Base-by-base conservation (phyloP, 495 filamentous ascomycete species). In the Podospora didyma region DNA sequence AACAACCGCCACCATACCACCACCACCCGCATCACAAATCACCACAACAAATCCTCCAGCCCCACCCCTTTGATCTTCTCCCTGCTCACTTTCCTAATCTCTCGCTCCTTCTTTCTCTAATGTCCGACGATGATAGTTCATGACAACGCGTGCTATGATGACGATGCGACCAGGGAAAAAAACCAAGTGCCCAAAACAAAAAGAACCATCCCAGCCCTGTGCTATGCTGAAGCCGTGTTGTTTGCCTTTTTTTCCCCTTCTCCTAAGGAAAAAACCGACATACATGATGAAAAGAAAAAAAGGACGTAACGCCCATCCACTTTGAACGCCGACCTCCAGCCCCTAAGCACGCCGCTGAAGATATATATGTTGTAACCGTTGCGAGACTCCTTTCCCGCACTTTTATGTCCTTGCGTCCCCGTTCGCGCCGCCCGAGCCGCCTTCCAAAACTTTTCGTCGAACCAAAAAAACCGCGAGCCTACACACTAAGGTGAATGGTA, bases 191-290 rank as follows among this genome's bases (percentile, higher is more conserved):
- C 11, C 24, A 46, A 24, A 39, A 54, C 31, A 59, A 49, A 49
- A 52, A n/a, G 23, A 46, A 51, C 46, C 51, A 16, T 46, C 58
- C 58, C 58, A 52, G 34, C 58, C 58, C 46, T 60, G 52, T 60
- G 53, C 58, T 56, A 60, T 60, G 58, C 58, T 55, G 56, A 42
- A 37, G 22, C 57, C 51, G 45, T 56, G 35, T 51, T 39, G 7
- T 22, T 21, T 21, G 22, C 12, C 26, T 31, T 31, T 31, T 31
- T 31, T 31, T 31, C 26, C 26, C 26, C 9, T 31, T 3, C 9
- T 31, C 26, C 26, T n/a, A n/a, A 31, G 26, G 37, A 51, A 53
- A 42, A 52, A 48, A 11, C 17, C 22, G 35, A 17, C 11, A 19
- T 47, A 20, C n/a, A 7, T 42, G 3, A 42, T 14, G 14, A 42